Percentiles rank a stretch among this genome's conserved stretches.
phyloP scores from a whole-genome alignment of 768 basidiomycete genomes.

The Saitozyma podzolica region DNA sequence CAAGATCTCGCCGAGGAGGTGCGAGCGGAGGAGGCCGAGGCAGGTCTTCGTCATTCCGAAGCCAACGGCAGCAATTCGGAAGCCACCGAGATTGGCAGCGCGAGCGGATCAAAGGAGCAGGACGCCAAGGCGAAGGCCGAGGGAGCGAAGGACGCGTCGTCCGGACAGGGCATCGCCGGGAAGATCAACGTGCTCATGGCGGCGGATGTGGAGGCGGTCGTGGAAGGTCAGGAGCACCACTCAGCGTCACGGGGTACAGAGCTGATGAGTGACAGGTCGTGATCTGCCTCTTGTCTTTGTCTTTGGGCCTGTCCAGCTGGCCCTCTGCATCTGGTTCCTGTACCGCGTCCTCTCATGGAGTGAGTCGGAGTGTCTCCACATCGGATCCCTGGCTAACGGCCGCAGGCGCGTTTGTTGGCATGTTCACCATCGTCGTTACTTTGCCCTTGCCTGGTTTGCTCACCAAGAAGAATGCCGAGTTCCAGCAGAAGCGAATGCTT shows the following conservation, averaged over 20 bases:
- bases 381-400: constrained; percentile 27
- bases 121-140: constrained; percentile 9
- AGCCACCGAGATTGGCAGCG: background rate
- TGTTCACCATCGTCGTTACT: constrained; percentile 59
- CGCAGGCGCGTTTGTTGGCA: constrained; percentile 59
- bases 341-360: constrained; percentile 61
- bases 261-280: constrained; percentile 26
- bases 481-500: constrained; percentile 61
- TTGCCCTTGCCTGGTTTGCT: constrained; percentile 64
- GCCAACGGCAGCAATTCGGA: background rate
- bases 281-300: constrained; percentile 53
- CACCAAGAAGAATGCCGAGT: constrained; percentile 57
- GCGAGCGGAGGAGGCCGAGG: background rate
- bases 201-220: constrained; percentile 60
- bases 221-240: constrained; percentile 40
- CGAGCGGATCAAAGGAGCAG: background rate
- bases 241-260: background rate
- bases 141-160: constrained; percentile 15
- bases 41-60: background rate
- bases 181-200: constrained; percentile 76
- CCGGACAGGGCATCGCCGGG: constrained; percentile 59
- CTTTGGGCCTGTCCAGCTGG: constrained; percentile 56
- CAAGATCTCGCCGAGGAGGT: background rate
- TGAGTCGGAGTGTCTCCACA: constrained; percentile 25
- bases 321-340: constrained; percentile 55